Percentiles rank a stretch among this genome's conserved stretches.
Evolutionary conservation across 306 rosid species (phyloP).

Genomic region (Hippophae rhamnoides): DNA sequence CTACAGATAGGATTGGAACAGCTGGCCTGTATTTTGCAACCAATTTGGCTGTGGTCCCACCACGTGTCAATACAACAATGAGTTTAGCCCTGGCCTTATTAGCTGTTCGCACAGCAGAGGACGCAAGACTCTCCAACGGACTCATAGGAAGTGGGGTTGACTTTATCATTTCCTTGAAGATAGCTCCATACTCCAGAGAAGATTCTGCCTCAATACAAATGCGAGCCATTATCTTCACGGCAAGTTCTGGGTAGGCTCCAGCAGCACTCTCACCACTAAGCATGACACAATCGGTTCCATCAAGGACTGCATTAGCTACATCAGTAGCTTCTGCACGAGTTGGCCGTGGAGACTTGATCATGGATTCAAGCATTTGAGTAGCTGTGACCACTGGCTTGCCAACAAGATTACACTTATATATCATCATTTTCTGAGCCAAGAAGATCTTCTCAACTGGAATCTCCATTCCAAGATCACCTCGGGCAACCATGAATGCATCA

Average conservation of each 20-base stretch:
- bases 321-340: slow-evolving; percentile 97
- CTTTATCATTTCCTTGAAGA: slow-evolving; percentile 91
- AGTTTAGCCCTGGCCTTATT: slow-evolving; percentile 86
- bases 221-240: slow-evolving; percentile 87
- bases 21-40: slow-evolving; percentile 95
- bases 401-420: slow-evolving; percentile 86
- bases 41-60: slow-evolving; percentile 80
- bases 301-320: slow-evolving; percentile 91
- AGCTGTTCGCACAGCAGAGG: slow-evolving; percentile 88
- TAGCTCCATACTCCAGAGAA: slow-evolving; percentile 78
- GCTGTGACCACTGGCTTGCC: slow-evolving; percentile 98
- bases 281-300: slow-evolving; percentile 95
- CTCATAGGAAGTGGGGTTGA: slow-evolving; percentile 95
- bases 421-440: slow-evolving; percentile 96
- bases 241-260: slow-evolving; percentile 85
- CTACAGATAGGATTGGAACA: slow-evolving; percentile 85
- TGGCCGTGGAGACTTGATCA: slow-evolving; percentile 95
- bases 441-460: slow-evolving; percentile 95
- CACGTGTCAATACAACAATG: slow-evolving; percentile 84
- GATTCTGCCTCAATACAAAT: slow-evolving; percentile 93
- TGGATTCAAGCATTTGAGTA: slow-evolving; percentile 95
- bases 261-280: slow-evolving; percentile 99
- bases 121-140: slow-evolving; percentile 95
- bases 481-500: slow-evolving; percentile 96
- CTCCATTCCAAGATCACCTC: slow-evolving; percentile 99